Evolutionary conservation across 2,329 filamentous ascomycete species (phyloP).

Genomic region (Plectosphaerella sp.): DNA sequence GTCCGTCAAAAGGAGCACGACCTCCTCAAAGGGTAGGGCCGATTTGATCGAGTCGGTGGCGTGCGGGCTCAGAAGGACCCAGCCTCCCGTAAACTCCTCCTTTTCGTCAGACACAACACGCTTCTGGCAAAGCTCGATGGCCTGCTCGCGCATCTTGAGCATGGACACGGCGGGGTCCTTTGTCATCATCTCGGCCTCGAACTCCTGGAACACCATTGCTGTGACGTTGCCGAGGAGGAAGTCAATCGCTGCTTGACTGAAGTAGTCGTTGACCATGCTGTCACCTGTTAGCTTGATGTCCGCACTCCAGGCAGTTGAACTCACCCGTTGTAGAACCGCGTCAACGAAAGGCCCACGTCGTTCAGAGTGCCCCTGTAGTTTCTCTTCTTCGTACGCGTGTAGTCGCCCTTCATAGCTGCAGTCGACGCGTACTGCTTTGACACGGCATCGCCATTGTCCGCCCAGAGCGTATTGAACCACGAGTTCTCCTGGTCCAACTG

Average conservation of each 20-base stretch:
- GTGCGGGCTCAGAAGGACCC: conserved; percentile 79
- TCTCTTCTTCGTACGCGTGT: conserved; percentile 84
- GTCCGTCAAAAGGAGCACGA: conserved; percentile 82
- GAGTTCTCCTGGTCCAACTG: conserved; percentile 73
- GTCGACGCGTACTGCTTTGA: conserved; percentile 96
- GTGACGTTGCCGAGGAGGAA: conserved; percentile 88
- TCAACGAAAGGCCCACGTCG: conserved; percentile 84
- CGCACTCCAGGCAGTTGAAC: conserved; percentile 15
- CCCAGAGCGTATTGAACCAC: conserved; percentile 97
- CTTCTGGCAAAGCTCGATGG: conserved; percentile 83
- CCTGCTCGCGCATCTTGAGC: conserved; percentile 76
- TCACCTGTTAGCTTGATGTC: not conserved
- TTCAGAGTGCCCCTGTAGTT: conserved; percentile 89
- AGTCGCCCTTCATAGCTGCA: conserved; percentile 93
- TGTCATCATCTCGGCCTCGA: conserved; percentile 89
- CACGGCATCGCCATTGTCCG: conserved; percentile 94
- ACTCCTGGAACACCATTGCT: conserved; percentile 83
- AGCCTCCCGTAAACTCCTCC: conserved; percentile 84
- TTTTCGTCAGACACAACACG: conserved; percentile 79
- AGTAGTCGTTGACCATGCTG: conserved; percentile 97
- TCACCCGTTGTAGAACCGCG: conserved; percentile 65
- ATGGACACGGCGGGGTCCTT: conserved; percentile 88
- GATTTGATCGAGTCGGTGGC: conserved; percentile 64
- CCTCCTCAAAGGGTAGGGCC: conserved; percentile 73
- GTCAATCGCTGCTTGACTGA: conserved; percentile 91